These are phyloP conservation scores for Penicillium verrucosum DNA, from an alignment of 2,329 filamentous ascomycete genomes.

Conservation along the genomic window DNA sequence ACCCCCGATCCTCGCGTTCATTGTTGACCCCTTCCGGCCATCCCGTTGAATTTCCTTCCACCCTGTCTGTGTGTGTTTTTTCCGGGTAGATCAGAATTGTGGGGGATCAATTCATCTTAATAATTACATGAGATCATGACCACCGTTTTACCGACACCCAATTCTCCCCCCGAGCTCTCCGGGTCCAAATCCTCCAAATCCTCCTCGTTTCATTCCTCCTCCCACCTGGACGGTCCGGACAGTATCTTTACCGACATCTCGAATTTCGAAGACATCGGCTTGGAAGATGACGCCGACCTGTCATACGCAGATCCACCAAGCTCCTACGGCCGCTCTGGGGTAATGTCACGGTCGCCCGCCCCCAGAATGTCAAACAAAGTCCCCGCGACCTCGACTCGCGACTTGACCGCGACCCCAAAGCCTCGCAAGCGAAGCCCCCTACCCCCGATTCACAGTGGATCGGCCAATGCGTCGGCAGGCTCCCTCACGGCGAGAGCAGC, in stretches of 20 bases:
- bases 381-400: conserved; percentile 31
- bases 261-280: conserved; percentile 90
- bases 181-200: conserved; percentile 87
- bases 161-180: conserved; percentile 74
- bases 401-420: conserved; percentile 33
- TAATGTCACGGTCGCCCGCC: conserved; percentile 26
- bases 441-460: conserved; percentile 30
- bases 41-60: conserved; percentile 5
- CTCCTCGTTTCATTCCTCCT: conserved; percentile 79
- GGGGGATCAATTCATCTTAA: conserved; percentile 12
- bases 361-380: conserved; percentile 28
- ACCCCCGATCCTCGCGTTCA: conserved; percentile 13
- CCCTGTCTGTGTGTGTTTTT: background rate
- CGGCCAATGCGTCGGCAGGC: conserved; percentile 20
- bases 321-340: conserved; percentile 29
- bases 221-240: conserved; percentile 66
- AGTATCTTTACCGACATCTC: conserved; percentile 67
- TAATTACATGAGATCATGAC: conserved; percentile 42
- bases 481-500: conserved; percentile 25
- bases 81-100: conserved; percentile 6
- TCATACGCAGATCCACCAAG: conserved; percentile 29
- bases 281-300: conserved; percentile 64
- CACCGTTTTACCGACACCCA: conserved; percentile 51
- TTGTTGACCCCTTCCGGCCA: conserved; percentile 20
- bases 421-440: conserved; percentile 22